These are phyloP conservation scores for Raffaelea deltoideospora DNA, from an alignment of 2,329 filamentous ascomycete genomes.

Conservation along the genomic window DNA sequence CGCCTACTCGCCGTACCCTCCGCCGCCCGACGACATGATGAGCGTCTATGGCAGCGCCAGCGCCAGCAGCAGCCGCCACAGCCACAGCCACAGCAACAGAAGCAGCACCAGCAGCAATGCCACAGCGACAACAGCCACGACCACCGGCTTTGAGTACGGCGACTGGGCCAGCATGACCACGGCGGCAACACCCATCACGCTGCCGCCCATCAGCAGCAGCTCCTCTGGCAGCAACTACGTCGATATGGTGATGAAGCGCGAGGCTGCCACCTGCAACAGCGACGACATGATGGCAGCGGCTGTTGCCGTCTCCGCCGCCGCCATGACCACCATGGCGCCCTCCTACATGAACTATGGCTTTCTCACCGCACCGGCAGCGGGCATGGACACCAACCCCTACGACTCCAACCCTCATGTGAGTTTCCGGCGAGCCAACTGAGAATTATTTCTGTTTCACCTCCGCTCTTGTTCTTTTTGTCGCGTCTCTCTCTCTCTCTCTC, in stretches of 20 bases:
- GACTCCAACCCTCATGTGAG: conserved; percentile 64
- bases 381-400: conserved; percentile 48
- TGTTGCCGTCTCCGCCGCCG: conserved; percentile 12
- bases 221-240: neutral
- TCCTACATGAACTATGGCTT: conserved; percentile 55
- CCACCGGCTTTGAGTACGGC: conserved; percentile 18
- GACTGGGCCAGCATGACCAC: neutral
- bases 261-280: conserved; percentile 36
- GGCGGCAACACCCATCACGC: conserved; percentile 22
- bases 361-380: conserved; percentile 47
- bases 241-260: neutral
- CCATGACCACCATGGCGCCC: conserved; percentile 46
- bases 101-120: conserved; percentile 1
- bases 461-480: too few species aligned
- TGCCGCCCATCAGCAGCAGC: neutral
- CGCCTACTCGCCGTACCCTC: conserved; percentile 50
- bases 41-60: conserved; percentile 42
- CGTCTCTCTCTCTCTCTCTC: neutral
- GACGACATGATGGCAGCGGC: conserved; percentile 20
- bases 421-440: conserved; percentile 24
- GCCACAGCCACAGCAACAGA: neutral
- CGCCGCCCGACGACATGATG: conserved; percentile 44
- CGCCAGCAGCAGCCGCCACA: conserved; percentile 23
- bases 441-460: conserved; percentile 3
- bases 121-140: conserved; percentile 20